These are phyloP conservation scores for Candida alai DNA, from an alignment of 805 yeast species.

Conservation along the genomic window DNA sequence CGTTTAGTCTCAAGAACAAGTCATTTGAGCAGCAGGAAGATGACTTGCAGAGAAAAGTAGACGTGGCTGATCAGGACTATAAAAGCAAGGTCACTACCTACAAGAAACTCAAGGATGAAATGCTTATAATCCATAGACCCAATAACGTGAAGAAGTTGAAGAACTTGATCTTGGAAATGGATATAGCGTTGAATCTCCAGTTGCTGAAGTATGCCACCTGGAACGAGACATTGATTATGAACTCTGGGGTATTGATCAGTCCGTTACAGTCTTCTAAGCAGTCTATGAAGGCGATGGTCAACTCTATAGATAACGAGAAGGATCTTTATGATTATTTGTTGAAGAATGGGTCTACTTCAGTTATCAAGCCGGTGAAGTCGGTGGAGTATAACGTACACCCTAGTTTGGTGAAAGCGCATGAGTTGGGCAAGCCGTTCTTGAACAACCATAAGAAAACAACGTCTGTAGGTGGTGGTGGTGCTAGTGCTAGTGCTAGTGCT, in stretches of 20 bases:
- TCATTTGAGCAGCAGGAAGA: conserved; percentile 88
- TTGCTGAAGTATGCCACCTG: conserved; percentile 85
- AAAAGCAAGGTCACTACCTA: conserved; percentile 71
- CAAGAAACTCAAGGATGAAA: conserved; percentile 68
- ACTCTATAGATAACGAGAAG: conserved; percentile 75
- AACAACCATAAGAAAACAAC: conserved; percentile 2
- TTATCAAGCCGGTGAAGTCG: conserved; percentile 49
- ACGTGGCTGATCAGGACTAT: conserved; percentile 82
- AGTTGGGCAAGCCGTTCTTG: conserved; percentile 10
- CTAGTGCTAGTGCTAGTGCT: not conserved
- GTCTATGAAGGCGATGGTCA: conserved; percentile 77
- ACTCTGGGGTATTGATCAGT: conserved; percentile 76
- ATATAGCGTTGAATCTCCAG: conserved; percentile 85
- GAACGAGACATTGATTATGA: conserved; percentile 77
- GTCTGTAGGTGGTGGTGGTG: too few species aligned
- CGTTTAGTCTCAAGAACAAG: conserved; percentile 74
- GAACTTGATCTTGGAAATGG: conserved; percentile 79
- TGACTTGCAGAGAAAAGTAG: conserved; percentile 76
- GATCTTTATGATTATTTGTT: conserved; percentile 71
- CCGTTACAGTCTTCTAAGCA: conserved; percentile 56
- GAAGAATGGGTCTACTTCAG: conserved; percentile 31
- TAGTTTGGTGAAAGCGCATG: conserved; percentile 37
- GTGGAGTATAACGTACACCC: conserved; percentile 73
- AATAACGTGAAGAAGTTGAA: conserved; percentile 65
- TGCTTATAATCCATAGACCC: conserved; percentile 74